Percentiles rank a stretch among this genome's conserved stretches.
Evolutionary conservation across 108 stramenopile species (phyloP).

Genomic region (Nitzschia sp.): DNA sequence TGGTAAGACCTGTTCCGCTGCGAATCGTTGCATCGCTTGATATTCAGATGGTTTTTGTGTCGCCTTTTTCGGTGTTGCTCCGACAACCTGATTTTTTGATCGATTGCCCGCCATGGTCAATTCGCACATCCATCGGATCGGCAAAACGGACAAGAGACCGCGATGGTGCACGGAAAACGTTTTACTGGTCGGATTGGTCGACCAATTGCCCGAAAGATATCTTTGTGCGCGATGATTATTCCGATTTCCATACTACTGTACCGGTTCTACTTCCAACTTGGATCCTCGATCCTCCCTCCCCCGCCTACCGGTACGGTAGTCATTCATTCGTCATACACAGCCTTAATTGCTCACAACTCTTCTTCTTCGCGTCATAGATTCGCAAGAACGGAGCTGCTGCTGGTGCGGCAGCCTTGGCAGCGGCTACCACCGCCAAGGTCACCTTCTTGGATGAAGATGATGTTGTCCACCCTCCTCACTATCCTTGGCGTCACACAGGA

Average conservation of each 20-base stretch:
- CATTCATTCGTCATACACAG: background rate
- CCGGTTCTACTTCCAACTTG: background rate
- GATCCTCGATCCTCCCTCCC: background rate
- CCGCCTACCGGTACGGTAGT: background rate
- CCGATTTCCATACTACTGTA: conserved; percentile 10
- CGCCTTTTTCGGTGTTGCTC: too few relatives aligned
- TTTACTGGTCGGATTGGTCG: background rate
- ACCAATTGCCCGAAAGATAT: background rate
- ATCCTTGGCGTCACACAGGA: conserved; percentile 81
- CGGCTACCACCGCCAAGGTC: conserved; percentile 36
- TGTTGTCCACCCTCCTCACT: conserved; percentile 71
- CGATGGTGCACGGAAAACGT: too few relatives aligned
- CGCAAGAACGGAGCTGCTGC: conserved; percentile 36
- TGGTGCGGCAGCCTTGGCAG: conserved; percentile 24
- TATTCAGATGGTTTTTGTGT: background rate
- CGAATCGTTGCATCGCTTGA: background rate
- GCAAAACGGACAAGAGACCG: background rate
- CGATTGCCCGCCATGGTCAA: too few relatives aligned
- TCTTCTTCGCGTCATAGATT: background rate
- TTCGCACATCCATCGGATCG: background rate
- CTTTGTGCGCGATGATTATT: background rate
- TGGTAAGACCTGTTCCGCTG: conserved; percentile 13
- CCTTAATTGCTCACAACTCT: background rate
- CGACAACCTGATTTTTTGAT: too few relatives aligned
- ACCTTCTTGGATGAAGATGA: conserved; percentile 62